Base-by-base conservation (phyloP, 2,329 filamentous ascomycete genomes). In the Hirsutella minnesotensis region DNA sequence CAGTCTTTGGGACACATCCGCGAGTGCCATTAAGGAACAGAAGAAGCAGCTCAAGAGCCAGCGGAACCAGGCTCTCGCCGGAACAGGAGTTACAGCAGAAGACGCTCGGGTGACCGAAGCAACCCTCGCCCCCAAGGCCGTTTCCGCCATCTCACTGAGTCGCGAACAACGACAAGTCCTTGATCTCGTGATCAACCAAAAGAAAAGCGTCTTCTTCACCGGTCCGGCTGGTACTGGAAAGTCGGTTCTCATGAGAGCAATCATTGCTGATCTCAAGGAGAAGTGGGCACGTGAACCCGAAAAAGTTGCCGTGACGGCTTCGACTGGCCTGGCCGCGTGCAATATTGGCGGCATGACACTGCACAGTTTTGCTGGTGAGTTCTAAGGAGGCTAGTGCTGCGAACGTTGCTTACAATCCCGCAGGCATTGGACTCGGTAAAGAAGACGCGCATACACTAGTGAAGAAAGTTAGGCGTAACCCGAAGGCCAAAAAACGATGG, bases 181-280 rank as follows among this genome's bases (percentile, higher is more conserved):
- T 44, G 79, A 87, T 38, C 69, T 95, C 18, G 90, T 98, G 9
- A 75, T 87, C 8, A 76, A 92, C 19, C 68, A 85, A 49, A 76
- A 76, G 46, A 83, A 88, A 60, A 96, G 90, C 53, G 89, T 95
- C 3, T 98, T 98, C 68, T 98, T 98, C 61, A 98, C 92, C 1
- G 92, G 92, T 53, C 94, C 92, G 46, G 92, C 92, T 45, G 88
- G 83, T 70, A 95, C 92, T 4, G 92, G 92, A 61, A 98, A 98
- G 69, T 98, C 92, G 1, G 90, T 98, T 4, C 66, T 98, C 44
- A 87, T 98, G 74, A 78, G 89, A 49, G 81, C 94, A 50, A 95
- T 96, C 47, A 96, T 98, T 52, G 67, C 75, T 5, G 79, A 84
- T 4, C 59, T 98, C 40, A 84, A 83, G 46, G 77, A 77, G 48